Percentiles rank a stretch among this genome's conserved stretches.
Evolutionary conservation across 441 rosid genomes (phyloP).

Genomic region (Macaranga tanarius): DNA sequence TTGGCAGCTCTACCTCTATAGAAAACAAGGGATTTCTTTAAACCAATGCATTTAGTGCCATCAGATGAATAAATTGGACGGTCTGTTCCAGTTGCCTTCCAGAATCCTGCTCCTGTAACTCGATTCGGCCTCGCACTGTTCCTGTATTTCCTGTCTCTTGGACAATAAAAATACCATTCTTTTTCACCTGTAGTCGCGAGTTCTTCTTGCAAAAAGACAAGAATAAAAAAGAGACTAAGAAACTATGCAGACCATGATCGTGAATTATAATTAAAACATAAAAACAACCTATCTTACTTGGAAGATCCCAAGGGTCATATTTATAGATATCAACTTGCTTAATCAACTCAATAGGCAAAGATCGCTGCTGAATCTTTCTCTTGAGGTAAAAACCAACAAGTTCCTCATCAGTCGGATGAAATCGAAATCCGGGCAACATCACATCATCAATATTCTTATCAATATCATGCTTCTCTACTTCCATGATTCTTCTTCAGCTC

Average conservation of each 20-base stretch:
- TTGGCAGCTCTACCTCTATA: slow-evolving; percentile 93
- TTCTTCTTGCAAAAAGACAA: slow-evolving; percentile 36
- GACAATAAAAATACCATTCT: slow-evolving; percentile 94
- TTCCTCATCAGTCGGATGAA: slow-evolving; percentile 95
- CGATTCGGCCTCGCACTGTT: slow-evolving; percentile 89
- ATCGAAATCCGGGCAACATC: slow-evolving; percentile 86
- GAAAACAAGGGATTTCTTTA: slow-evolving; percentile 91
- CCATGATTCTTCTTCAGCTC: slow-evolving; percentile 38
- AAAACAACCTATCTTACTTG: slow-evolving; percentile 53
- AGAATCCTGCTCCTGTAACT: slow-evolving; percentile 89
- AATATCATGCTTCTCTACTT: slow-evolving; percentile 42
- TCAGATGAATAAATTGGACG: slow-evolving; percentile 84
- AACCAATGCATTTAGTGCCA: slow-evolving; percentile 70
- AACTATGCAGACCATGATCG: too few relatives aligned
- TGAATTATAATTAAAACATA: too few relatives aligned
- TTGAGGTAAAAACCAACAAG: slow-evolving; percentile 84
- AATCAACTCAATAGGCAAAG: slow-evolving; percentile 80
- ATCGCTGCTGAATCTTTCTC: slow-evolving; percentile 62
- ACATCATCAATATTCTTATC: slow-evolving; percentile 61
- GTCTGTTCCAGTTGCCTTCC: slow-evolving; percentile 98
- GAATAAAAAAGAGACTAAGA: too few relatives aligned
- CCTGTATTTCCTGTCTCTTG: slow-evolving; percentile 83
- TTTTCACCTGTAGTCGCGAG: slow-evolving; percentile 74
- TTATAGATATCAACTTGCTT: slow-evolving; percentile 90
- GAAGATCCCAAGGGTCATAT: slow-evolving; percentile 95